These are phyloP conservation scores for Saprolegnia parasitica DNA, from an alignment of 352 stramenopile species.

Conservation along the genomic window DNA sequence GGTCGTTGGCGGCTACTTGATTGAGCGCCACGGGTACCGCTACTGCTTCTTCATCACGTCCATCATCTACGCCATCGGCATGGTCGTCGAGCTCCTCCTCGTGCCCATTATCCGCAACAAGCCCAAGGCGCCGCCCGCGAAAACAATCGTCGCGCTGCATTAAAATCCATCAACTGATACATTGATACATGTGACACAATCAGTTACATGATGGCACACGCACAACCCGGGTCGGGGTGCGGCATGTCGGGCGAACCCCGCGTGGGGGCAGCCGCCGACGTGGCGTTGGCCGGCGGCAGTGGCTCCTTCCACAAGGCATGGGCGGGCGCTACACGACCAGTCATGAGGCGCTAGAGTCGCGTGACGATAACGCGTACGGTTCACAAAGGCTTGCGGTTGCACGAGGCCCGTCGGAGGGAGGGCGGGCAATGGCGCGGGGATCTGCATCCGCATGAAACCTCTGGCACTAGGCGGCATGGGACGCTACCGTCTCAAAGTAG, in stretches of 20 bases:
- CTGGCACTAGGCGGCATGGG: background rate
- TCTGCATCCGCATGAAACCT: constrained; percentile 29
- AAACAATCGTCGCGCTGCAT: background rate
- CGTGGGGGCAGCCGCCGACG: background rate
- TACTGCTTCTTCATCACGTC: constrained; percentile 78
- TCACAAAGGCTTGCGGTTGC: constrained; percentile 18
- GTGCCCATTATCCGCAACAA: constrained; percentile 36
- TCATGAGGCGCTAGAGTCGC: background rate
- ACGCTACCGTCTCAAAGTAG: constrained; percentile 55
- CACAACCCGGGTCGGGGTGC: constrained; percentile 1
- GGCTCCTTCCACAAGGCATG: constrained; percentile 7
- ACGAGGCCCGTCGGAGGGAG: constrained; percentile 52
- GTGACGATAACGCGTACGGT: background rate
- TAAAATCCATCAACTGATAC: background rate
- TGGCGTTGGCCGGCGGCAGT: background rate
- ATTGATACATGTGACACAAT: background rate
- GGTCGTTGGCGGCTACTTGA: constrained; percentile 69
- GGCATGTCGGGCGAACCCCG: background rate
- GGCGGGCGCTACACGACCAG: background rate
- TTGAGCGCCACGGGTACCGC: constrained; percentile 72
- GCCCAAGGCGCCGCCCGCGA: background rate
- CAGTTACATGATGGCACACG: constrained; percentile 7
- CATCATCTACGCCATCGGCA: constrained; percentile 52
- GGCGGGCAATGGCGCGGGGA: constrained; percentile 42
- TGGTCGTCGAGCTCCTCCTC: constrained; percentile 54